Conservation (phyloP, 2,329 filamentous ascomycete genomes). For the Colletotrichum sp. region DNA sequence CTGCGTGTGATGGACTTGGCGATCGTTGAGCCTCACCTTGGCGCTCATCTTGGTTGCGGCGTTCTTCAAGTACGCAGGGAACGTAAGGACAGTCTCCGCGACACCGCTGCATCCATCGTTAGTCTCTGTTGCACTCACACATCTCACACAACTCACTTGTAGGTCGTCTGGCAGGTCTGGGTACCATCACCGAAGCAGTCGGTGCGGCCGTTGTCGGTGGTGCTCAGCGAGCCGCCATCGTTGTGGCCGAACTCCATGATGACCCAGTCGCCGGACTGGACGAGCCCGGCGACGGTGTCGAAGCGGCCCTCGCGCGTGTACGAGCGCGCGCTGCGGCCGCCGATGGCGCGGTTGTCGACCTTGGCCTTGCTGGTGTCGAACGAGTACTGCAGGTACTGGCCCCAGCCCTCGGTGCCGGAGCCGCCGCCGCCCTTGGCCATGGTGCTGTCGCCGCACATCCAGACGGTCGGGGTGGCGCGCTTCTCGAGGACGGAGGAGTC, state of each 20-base stretch:
- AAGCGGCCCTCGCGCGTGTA: slow-evolving; percentile 72
- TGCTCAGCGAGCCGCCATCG: slow-evolving; percentile 63
- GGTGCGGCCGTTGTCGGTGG: slow-evolving; percentile 64
- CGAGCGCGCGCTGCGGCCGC: slow-evolving; percentile 69
- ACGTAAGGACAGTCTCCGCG: slow-evolving; percentile 63
- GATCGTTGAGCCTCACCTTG: slow-evolving; percentile 36
- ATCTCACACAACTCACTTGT: slow-evolving; percentile 35
- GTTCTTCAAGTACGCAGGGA: slow-evolving; percentile 62
- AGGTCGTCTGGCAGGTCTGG: slow-evolving; percentile 58
- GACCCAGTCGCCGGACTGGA: slow-evolving; percentile 66
- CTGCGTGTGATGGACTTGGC: background rate
- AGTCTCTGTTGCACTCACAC: slow-evolving; percentile 22
- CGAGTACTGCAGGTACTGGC: slow-evolving; percentile 57
- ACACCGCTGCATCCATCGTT: slow-evolving; percentile 33
- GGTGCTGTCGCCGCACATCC: slow-evolving; percentile 66
- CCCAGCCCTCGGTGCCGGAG: slow-evolving; percentile 62
- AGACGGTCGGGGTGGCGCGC: slow-evolving; percentile 42
- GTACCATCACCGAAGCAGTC: slow-evolving; percentile 60
- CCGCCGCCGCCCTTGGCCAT: slow-evolving; percentile 57
- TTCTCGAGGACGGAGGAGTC: slow-evolving; percentile 2
- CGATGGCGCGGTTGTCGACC: slow-evolving; percentile 64
- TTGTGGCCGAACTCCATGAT: slow-evolving; percentile 78
- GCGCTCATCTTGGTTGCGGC: slow-evolving; percentile 57
- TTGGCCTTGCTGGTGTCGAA: slow-evolving; percentile 49
- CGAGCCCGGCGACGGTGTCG: slow-evolving; percentile 54